phyloP scores from a whole-genome alignment of 768 basidiomycete genomes.

The Boletus subparvulus region DNA sequence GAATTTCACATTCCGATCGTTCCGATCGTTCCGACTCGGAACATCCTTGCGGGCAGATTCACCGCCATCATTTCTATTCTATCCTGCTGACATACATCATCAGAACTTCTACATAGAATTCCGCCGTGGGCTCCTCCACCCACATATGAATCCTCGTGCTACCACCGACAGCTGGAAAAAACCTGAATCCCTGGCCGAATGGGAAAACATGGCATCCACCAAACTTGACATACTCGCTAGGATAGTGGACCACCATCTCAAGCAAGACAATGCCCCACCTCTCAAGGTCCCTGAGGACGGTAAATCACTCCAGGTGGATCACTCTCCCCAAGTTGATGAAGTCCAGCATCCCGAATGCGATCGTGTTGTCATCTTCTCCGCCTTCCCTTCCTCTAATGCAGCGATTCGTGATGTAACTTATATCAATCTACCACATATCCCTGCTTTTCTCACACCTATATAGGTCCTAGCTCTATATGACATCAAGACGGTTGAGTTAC shows the following conservation, averaged over 20 bases:
- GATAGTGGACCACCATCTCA: neutral
- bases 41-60: too few species aligned
- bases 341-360: neutral
- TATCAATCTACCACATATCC: neutral
- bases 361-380: neutral
- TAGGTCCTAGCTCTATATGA: neutral
- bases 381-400: neutral
- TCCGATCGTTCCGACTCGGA: too few species aligned
- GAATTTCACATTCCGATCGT: too few species aligned
- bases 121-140: neutral
- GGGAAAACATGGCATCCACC: neutral
- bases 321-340: neutral
- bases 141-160: neutral
- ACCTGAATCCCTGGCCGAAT: neutral
- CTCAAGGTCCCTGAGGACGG: neutral
- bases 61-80: too few species aligned
- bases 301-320: neutral
- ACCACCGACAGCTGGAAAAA: neutral
- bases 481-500: neutral
- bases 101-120: constrained; percentile 7
- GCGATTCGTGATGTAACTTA: neutral
- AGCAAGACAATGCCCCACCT: neutral
- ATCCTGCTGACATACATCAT: too few species aligned
- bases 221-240: neutral
- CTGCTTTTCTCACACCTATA: neutral